A percentile compares a stretch with the other conserved stretches of the same genome.
Evolutionary conservation across 352 stramenopile species (phyloP).

Genomic region (Phytophthora rubi): DNA sequence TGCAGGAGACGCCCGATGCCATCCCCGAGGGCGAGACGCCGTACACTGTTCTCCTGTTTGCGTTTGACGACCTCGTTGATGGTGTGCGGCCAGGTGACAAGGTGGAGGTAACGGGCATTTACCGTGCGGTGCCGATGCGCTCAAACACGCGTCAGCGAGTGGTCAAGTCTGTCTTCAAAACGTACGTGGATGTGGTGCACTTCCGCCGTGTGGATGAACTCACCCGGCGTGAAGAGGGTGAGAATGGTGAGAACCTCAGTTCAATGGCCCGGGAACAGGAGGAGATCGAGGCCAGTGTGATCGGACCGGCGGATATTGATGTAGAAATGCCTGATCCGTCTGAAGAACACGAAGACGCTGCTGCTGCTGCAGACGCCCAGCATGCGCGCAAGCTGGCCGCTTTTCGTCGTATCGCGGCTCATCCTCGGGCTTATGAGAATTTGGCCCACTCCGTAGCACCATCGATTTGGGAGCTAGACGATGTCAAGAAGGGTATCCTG

Average conservation of each 20-base stretch:
- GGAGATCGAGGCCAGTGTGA: constrained; percentile 26
- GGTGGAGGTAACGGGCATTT: constrained; percentile 97
- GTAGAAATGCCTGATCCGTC: constrained; percentile 43
- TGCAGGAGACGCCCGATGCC: constrained; percentile 98
- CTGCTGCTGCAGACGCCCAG: constrained; percentile 58
- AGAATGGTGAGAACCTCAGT: constrained; percentile 31
- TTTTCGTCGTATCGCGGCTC: constrained; percentile 77
- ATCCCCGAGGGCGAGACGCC: constrained; percentile 99
- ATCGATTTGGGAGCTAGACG: constrained; percentile 95
- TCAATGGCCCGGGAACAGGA: constrained; percentile 13
- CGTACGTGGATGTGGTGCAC: constrained; percentile 99
- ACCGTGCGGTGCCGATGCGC: constrained; percentile 94
- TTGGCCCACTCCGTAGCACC: constrained; percentile 81
- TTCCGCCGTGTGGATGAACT: constrained; percentile 93
- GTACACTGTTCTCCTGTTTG: constrained; percentile 97
- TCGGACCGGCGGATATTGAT: constrained; percentile 43
- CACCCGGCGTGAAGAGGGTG: constrained; percentile 50
- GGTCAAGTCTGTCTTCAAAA: constrained; percentile 98
- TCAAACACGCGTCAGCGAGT: constrained; percentile 94
- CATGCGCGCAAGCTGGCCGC: constrained; percentile 63
- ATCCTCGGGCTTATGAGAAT: constrained; percentile 86
- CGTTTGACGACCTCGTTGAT: constrained; percentile 99
- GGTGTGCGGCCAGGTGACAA: constrained; percentile 97
- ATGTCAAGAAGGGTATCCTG: constrained; percentile 99
- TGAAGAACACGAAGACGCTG: constrained; percentile 45